These are phyloP conservation scores for Globisporangium orthogonon DNA, from an alignment of 352 stramenopile species.

Conservation along the genomic window DNA sequence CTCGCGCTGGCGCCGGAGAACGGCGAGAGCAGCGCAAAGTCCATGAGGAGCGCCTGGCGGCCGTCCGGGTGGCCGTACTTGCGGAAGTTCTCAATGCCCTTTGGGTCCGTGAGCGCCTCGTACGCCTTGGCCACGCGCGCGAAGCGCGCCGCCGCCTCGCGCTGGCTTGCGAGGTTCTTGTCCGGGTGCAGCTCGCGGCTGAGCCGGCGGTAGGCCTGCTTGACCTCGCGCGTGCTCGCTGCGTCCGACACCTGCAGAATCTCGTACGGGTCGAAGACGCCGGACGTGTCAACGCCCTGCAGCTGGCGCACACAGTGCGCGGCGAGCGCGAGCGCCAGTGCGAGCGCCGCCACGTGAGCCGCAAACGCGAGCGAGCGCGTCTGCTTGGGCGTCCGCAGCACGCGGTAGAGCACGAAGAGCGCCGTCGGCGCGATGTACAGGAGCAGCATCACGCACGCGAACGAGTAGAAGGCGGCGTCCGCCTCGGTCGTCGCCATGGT, in stretches of 20 bases:
- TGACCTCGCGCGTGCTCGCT: conserved; percentile 51
- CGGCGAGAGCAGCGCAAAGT: conserved; percentile 58
- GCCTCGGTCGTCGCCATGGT: conserved; percentile 42
- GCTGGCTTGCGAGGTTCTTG: conserved; percentile 66
- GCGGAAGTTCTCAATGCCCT: conserved; percentile 69
- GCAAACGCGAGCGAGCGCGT: conserved; percentile 40
- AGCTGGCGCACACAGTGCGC: conserved; percentile 51
- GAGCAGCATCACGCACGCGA: conserved; percentile 71
- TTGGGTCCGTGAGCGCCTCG: conserved; percentile 72
- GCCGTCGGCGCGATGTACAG: conserved; percentile 66
- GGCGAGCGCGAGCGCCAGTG: conserved; percentile 32
- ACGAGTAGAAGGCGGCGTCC: conserved; percentile 80
- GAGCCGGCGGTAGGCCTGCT: conserved; percentile 67
- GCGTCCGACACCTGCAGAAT: conserved; percentile 66
- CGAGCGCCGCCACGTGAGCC: conserved; percentile 43
- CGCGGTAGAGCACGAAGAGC: conserved; percentile 47
- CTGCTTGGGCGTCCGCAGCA: conserved; percentile 37
- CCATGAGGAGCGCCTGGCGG: conserved; percentile 62
- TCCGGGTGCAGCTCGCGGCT: conserved; percentile 69
- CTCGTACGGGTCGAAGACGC: conserved; percentile 83
- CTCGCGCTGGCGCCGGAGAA: conserved; percentile 33
- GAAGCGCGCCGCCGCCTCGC: conserved; percentile 35
- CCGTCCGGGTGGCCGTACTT: conserved; percentile 81
- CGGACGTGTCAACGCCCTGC: conserved; percentile 67
- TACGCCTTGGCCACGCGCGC: conserved; percentile 79